Evolutionary conservation across 2,329 filamentous ascomycete species (phyloP), one percentile per base, ranked within the genome.

Genomic region (Domatiomyces globalis): DNA sequence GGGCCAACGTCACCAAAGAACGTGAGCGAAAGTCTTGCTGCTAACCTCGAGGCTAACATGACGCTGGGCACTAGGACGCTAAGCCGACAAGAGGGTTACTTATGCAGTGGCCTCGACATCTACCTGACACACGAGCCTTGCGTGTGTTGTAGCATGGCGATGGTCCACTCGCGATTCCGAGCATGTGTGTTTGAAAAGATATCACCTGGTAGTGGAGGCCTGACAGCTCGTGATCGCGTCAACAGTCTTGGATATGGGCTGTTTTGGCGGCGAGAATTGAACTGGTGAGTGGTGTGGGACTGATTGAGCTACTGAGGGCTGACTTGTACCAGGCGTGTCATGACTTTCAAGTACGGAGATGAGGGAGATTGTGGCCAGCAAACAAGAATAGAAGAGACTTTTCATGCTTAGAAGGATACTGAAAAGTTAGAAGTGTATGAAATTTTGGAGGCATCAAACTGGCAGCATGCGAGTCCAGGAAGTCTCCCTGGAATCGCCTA

Each of bases 71-170:
- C 7, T n/a, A 20, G n/a, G 19, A 44, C 49, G 77, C 43, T 42
- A 78, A 74, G 57, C 77, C 54, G 54, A 27, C 44, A 79, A 29
- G 85, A 87, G 59, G 90, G 90, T 49, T 98, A 98, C 66, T 80
- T 98, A 18, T 96, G 90, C 69, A 87, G 94, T 59, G 86, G 87
- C 50, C 77, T 98, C 27, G 90, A 96, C 67, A 78, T 98, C 51
- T 96, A 95, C 69, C 75, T 94, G 54, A 95, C 89, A 1, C 89
- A 96, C 63, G 92, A 98, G 69, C 92, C 92, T 4, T 98, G 92
- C 65, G 79, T 94, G 54, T 94, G 94, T 79, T 98, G 92, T 69
- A 87, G 85, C 36, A 96, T 96, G 92, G 92, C 87, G 1, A 84
- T 96, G 60, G 75, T 96, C 19, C 89, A 96, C 65, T 95, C 90